phyloP scores from a whole-genome alignment of 202 grass and related monocot species.

The Schoenoplectus triqueter region DNA sequence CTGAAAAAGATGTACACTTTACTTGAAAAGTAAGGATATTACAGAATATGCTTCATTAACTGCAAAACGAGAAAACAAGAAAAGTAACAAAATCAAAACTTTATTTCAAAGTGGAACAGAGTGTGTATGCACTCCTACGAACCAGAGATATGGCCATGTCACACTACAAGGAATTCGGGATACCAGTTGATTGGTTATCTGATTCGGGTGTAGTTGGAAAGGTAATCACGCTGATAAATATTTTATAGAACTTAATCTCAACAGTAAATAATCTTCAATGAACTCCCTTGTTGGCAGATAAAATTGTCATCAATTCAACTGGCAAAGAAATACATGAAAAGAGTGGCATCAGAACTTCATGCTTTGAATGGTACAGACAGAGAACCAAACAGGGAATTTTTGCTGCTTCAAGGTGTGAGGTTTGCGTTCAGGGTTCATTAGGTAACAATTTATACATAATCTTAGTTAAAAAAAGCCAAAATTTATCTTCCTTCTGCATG shows the following conservation, averaged over 20 bases:
- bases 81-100: background rate
- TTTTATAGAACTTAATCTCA: background rate
- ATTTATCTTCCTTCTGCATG: background rate
- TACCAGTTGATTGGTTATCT: constrained; percentile 83
- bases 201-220: constrained; percentile 95
- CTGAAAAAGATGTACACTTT: constrained; percentile 97
- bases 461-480: background rate
- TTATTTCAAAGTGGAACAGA: constrained; percentile 79
- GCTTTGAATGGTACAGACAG: constrained; percentile 69
- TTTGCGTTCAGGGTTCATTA: constrained; percentile 92
- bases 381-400: constrained; percentile 88
- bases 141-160: constrained; percentile 88
- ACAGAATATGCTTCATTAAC: background rate
- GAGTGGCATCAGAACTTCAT: constrained; percentile 81
- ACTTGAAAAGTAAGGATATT: constrained; percentile 82
- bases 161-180: constrained; percentile 82
- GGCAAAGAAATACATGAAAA: constrained; percentile 91
- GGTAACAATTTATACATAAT: constrained; percentile 44
- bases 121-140: constrained; percentile 84
- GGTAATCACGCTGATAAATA: constrained; percentile 42
- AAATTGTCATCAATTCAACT: constrained; percentile 93
- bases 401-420: constrained; percentile 92
- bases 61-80: background rate
- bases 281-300: constrained; percentile 52
- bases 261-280: background rate